These are phyloP conservation scores for Aegilops umbellulata DNA, from an alignment of 176 grass and related monocot genomes.

Conservation along the genomic window DNA sequence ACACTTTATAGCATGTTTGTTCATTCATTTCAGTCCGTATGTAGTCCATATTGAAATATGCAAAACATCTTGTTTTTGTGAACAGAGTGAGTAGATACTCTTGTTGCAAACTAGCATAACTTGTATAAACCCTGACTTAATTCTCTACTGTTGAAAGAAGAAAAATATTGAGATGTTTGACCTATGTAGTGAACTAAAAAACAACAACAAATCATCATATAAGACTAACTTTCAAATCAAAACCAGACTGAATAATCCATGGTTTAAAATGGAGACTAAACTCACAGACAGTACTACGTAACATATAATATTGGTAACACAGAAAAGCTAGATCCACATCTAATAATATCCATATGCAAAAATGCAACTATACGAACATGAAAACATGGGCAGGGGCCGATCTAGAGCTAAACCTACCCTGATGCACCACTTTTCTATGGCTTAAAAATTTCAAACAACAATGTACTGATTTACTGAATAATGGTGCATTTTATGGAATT, in stretches of 20 bases:
- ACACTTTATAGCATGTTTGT: too few relatives aligned
- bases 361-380: background rate
- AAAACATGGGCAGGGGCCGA: background rate
- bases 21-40: too few relatives aligned
- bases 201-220: background rate
- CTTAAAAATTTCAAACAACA: background rate
- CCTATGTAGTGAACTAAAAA: background rate
- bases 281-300: background rate
- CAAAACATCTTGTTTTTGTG: too few relatives aligned
- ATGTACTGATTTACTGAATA: background rate
- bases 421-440: background rate
- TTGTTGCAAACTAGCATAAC: background rate
- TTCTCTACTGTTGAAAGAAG: background rate
- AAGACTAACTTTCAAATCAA: background rate
- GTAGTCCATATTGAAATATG: too few relatives aligned
- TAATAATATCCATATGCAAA: background rate
- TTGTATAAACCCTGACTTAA: background rate
- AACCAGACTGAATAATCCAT: background rate
- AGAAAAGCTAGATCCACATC: background rate
- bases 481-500: background rate
- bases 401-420: background rate
- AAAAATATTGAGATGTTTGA: constrained; percentile 14
- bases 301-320: background rate
- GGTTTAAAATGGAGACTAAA: background rate
- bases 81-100: too few relatives aligned